These are phyloP conservation scores for Solanum pimpinellifolium DNA, from an alignment of 257 asterid species.

Conservation along the genomic window DNA sequence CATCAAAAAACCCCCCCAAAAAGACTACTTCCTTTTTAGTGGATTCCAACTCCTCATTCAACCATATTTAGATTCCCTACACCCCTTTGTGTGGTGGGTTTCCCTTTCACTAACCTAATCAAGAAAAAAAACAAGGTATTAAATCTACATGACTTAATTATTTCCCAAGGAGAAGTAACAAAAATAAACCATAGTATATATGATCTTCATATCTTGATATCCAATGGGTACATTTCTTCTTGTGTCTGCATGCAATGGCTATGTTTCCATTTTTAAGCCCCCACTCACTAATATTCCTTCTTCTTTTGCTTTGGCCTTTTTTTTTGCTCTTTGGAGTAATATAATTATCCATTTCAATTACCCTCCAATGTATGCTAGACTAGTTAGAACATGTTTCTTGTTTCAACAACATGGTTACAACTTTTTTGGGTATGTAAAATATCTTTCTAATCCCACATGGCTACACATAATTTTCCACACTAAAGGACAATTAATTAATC, in stretches of 20 bases:
- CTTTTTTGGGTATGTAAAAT: neutral
- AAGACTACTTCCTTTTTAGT: slow-evolving; percentile 19
- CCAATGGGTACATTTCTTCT: slow-evolving; percentile 4
- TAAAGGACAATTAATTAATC: neutral
- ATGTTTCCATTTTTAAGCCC: neutral
- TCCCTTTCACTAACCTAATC: slow-evolving; percentile 48
- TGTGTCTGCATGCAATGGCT: slow-evolving; percentile 13
- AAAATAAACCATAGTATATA: neutral
- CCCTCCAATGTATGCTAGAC: neutral
- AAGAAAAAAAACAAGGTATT: neutral
- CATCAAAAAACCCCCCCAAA: slow-evolving; percentile 9
- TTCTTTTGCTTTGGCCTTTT: neutral
- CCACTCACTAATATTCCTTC: neutral
- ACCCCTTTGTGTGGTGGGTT: slow-evolving; percentile 28
- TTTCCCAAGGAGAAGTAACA: neutral
- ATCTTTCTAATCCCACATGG: neutral
- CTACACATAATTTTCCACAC: neutral
- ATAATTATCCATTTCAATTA: neutral
- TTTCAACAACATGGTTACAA: slow-evolving; percentile 2
- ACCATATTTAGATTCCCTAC: slow-evolving; percentile 34
- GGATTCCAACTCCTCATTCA: slow-evolving; percentile 72
- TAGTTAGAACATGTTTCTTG: neutral
- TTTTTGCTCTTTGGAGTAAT: neutral
- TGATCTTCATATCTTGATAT: slow-evolving; percentile 8
- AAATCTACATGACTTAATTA: neutral